Base-by-base conservation (phyloP, 768 basidiomycete species). In the Zangia roseola region DNA sequence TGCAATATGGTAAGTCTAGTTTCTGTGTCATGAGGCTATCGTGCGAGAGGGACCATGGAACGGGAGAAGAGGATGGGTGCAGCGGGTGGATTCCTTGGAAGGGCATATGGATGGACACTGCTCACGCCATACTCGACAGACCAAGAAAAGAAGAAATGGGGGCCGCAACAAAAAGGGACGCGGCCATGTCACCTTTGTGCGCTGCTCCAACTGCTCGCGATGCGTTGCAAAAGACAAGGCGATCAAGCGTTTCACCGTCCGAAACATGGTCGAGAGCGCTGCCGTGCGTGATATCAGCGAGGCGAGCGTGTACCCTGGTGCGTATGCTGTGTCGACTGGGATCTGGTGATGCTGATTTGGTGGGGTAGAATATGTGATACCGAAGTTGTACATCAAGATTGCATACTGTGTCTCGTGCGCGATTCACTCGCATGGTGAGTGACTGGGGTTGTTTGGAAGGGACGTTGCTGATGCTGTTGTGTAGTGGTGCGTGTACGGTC, bases 181-280 rank as follows among this genome's bases (percentile, higher is more conserved):
- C 67, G 97, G 95, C 71, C 94, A 97, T 74, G 91, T 93, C 71
- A 80, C 73, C 56, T 91, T 90, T 71, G 82, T 99, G 69, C 89
- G 97, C 64, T 99, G 97, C 82, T 94, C 94, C 60, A 99, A 99
- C 85, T 99, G 97, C 83, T 92, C 92, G 67, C 90, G 97, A 61
- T 94, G 91, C 70, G 94, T 97, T 50, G 87, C 80, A 61, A 98
- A 98, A 81, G 95, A 98, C 80, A 98, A 98, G 83, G 95, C 95
- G 59, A 97, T 98, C 87, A 97, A 97, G 79, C 82, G 97, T 44
- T 95, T 95, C 83, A 97, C 94, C 33, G 95, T 98, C 67, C 85
- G 94, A 74, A 99, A 99, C 84, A 98, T 98, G 91, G 94, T 99
- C 50, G 95, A 98, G 82, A 91, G 91, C 67, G 97, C 97, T 38